Evolutionary conservation across 148 eudicot species (phyloP), one percentile per base, ranked within the genome.

Genomic region (Gaultheria prostrata): DNA sequence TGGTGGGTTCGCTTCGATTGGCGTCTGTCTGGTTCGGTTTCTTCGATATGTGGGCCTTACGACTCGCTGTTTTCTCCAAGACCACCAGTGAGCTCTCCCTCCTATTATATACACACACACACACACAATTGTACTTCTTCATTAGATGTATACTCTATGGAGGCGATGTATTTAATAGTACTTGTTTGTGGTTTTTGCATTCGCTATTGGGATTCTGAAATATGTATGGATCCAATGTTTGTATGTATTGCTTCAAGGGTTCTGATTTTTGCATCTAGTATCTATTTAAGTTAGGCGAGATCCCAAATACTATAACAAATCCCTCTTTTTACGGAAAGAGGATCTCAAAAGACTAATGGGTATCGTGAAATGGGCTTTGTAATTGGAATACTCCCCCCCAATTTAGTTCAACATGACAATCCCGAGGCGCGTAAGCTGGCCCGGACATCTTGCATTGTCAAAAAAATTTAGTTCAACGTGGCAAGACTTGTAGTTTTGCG

Each of bases 21-120:
- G 95, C 95, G 8, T 97, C 99, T 0, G 99, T 97, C 30, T 97
- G 98, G 99, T 95, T 97, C 79, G 99, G 99, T 46, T 97, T 93
- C 93, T 89, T 94, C 87, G 90, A 97, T 76, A 97, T 93, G 17
- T 94, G 99, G 99, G 98, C 98, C 81, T 97, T 97, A 83, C 97
- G 94, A 35, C 89, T 92, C 70, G 98, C 98, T 63, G 99, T 97
- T 56, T 95, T 91, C 96, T 94, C 98, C 78, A 74, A 91, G 83
- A 88, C 97, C 83, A 77, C 87, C 76, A 95, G 99, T 97, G 80
- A 71, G 86, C 77, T 50, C 51, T 45, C 26, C 33, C 20, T 39
- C 11, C 65, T 6, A 43, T n/a, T 33, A 39, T 39, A 39, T 4
- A 39, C 1, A 50, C 0, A 13, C 2, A 48, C 17, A 43, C 9